Evolutionary conservation across 2,329 filamentous ascomycete species (phyloP), one percentile per base, ranked within the genome.

Genomic region (Diaporthe batatas): DNA sequence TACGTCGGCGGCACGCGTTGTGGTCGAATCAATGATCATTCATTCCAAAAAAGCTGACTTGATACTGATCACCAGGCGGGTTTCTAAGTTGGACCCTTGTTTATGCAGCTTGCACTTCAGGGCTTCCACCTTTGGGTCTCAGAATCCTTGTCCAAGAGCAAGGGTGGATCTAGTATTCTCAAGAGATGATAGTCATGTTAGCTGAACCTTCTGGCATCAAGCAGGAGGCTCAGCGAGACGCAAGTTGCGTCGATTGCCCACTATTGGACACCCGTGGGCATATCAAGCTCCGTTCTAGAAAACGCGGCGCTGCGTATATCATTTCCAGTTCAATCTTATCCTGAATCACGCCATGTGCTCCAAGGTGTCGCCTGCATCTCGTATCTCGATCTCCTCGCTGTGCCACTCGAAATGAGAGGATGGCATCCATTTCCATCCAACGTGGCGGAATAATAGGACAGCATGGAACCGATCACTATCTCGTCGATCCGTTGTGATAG

Each of bases 331-430:
- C 29, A 21, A n/a, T 25, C 12, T 67, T 2, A 12, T 39, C 36
- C 8, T 39, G 49, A 39, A 39, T 67, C 62, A 67, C 62, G 47
- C 62, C 62, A 67, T 67, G 16, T 8, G 47, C n/a, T 53, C 32
- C 1, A 53, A 53, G 32, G 39, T 53, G 25, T 67, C 44, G 47
- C n/a, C 47, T 36, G 47, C 44, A 67, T 53, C 11, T 21, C 47
- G n/a, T 67, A 53, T 67, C 62, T 67, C 62, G 62, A 67, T 67
- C 62, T 53, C 44, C 14, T 53, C 32, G 32, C 29, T 3, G 10
- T 36, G 14, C 62, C 12, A 51, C 44, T 65, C 23, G 21, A 53
- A 12, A 34, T 53, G 36, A 18, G 32, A 4, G 32, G 21, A 49
- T 67, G n/a, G n/a, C n/a, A n/a, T n/a, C n/a, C n/a, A 29, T 29